phyloP scores from a whole-genome alignment of 208 protist genomes.

The Trypanosoma brucei region DNA sequence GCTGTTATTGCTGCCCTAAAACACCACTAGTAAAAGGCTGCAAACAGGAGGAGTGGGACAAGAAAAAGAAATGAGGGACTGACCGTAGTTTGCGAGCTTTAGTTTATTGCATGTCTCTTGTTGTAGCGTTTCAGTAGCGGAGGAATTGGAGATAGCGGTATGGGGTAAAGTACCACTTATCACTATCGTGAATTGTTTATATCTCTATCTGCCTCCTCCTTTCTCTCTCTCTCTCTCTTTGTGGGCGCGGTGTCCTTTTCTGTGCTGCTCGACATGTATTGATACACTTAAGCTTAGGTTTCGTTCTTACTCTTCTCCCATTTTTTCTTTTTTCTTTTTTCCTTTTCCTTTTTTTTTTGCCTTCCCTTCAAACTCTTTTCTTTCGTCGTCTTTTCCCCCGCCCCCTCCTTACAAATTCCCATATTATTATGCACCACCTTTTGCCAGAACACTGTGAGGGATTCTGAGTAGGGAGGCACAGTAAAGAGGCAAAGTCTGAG shows the following conservation, averaged over 20 bases:
- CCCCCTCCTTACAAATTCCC: no score
- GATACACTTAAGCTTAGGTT: constrained; percentile 3
- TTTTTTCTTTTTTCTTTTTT: constrained; percentile 21
- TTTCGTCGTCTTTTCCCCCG: no score
- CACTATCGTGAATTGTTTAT: constrained; percentile 6
- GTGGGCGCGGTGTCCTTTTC: not conserved
- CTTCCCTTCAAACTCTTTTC: not conserved
- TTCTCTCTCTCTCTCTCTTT: constrained; percentile 5
- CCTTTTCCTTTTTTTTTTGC: constrained; percentile 1
- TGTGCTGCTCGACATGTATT: not conserved
- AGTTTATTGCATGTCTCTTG: constrained; percentile 4
- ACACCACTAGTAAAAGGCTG: constrained; percentile 24
- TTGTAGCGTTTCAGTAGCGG: constrained; percentile 19
- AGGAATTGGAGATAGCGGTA: not conserved
- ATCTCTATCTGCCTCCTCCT: not conserved
- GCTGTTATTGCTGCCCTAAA: constrained; percentile 64
- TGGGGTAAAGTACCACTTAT: constrained; percentile 3
- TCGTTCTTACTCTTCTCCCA: not conserved
- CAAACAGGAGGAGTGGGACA: constrained; percentile 2
- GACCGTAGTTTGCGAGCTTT: no score
- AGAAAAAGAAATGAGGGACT: constrained; percentile 3
- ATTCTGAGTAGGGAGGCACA: no score
- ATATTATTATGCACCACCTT: no score
- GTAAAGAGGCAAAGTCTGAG: no score
- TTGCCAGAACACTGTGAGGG: no score